Percentiles rank a stretch among this genome's conserved stretches.
Evolutionary conservation across 257 asterid genomes (phyloP).

Genomic region (Avicennia marina): DNA sequence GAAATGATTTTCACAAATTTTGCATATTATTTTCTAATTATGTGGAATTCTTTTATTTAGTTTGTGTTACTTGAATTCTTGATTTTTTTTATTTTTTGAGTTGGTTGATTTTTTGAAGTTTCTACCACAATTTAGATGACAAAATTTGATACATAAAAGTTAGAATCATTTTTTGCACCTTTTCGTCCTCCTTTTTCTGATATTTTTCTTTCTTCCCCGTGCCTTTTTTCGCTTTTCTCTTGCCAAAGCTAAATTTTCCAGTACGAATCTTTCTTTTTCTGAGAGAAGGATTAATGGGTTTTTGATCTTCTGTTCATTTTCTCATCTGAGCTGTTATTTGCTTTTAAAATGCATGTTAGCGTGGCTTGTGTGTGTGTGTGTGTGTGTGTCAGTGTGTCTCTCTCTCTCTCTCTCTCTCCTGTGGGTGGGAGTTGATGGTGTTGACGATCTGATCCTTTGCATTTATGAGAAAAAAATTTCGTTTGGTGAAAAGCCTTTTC

Average conservation of each 20-base stretch:
- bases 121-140: no score
- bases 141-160: no score
- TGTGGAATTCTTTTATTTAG: no score
- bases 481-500: not conserved
- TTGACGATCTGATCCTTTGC: conserved; percentile 16
- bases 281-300: conserved; percentile 21
- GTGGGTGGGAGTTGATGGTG: conserved; percentile 16
- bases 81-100: no score
- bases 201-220: not conserved
- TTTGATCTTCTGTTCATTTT: conserved; percentile 23
- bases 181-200: conserved; percentile 14
- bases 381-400: conserved; percentile 1
- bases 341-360: conserved; percentile 16
- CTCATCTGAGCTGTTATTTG: conserved; percentile 18
- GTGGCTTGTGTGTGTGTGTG: conserved; percentile 1
- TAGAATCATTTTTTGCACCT: conserved; percentile 17
- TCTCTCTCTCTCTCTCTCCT: no score
- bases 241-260: conserved; percentile 20
- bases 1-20: no score
- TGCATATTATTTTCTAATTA: no score
- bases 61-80: no score
- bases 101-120: no score
- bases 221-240: conserved; percentile 13
- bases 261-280: not conserved
- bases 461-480: not conserved